Evolutionary conservation across 179 eudicot species (phyloP).

Genomic region (Corrigiola litoralis): DNA sequence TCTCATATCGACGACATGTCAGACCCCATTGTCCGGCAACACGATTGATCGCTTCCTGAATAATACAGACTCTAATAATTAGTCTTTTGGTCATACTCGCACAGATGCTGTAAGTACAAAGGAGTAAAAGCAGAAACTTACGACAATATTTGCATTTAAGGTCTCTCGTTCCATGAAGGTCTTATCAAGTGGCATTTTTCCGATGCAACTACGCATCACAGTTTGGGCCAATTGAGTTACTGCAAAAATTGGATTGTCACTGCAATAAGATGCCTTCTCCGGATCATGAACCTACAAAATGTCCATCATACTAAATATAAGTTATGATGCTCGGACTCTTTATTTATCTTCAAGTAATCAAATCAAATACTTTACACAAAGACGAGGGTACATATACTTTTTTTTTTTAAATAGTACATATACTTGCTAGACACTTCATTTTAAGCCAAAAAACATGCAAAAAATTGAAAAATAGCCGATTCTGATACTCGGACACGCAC

Average conservation of each 20-base stretch:
- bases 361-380: too few species aligned
- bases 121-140: constrained; percentile 25
- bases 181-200: constrained; percentile 87
- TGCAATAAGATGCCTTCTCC: background rate
- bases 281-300: constrained; percentile 4
- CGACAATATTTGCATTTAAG: constrained; percentile 84
- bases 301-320: too few species aligned
- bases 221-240: constrained; percentile 93
- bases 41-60: constrained; percentile 70
- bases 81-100: too few species aligned
- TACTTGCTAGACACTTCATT: too few species aligned
- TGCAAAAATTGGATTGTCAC: constrained; percentile 55
- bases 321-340: too few species aligned
- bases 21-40: constrained; percentile 90
- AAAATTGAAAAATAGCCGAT: too few species aligned
- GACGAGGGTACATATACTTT: too few species aligned
- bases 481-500: too few species aligned
- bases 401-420: too few species aligned
- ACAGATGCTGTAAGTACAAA: too few species aligned
- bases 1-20: constrained; percentile 87
- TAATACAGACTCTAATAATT: background rate
- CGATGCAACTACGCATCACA: constrained; percentile 93
- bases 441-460: background rate
- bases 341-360: too few species aligned
- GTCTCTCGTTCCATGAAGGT: constrained; percentile 94